These are phyloP conservation scores for Casuarina equisetifolia DNA, from an alignment of 306 rosid species.

Conservation along the genomic window DNA sequence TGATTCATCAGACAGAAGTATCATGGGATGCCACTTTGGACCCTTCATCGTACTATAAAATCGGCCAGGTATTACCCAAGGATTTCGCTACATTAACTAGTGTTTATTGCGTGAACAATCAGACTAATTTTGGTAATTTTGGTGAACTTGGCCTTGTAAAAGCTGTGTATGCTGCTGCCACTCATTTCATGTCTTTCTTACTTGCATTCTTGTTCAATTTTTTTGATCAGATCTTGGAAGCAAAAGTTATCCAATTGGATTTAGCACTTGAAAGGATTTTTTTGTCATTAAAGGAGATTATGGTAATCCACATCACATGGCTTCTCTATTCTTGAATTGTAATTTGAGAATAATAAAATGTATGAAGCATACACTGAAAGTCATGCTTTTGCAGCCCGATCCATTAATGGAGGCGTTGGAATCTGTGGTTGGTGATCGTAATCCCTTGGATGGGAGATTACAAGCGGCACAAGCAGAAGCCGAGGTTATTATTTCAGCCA, in stretches of 20 bases:
- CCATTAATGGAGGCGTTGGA: conserved; percentile 78
- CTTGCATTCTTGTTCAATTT: conserved; percentile 5
- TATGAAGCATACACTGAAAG: conserved; percentile 14
- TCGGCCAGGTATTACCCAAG: conserved; percentile 75
- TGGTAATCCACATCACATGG: conserved; percentile 39
- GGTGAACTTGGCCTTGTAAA: background rate
- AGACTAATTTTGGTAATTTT: background rate
- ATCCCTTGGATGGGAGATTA: conserved; percentile 61
- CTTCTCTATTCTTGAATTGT: background rate
- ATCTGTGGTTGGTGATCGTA: conserved; percentile 68
- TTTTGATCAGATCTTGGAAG: conserved; percentile 71
- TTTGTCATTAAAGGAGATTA: conserved; percentile 77
- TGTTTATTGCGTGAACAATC: background rate
- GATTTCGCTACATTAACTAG: background rate
- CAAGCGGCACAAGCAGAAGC: conserved; percentile 57
- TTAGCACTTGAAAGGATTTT: conserved; percentile 70
- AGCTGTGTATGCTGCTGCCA: background rate
- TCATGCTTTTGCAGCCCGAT: conserved; percentile 72
- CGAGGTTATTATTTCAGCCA: conserved; percentile 53
- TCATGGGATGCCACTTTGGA: conserved; percentile 90
- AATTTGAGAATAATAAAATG: conserved; percentile 16
- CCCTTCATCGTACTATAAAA: conserved; percentile 71
- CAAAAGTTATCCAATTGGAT: conserved; percentile 88
- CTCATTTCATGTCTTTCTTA: background rate
- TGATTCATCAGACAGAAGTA: conserved; percentile 89